These are phyloP conservation scores for Leccinum pachyderme DNA, from an alignment of 1,284 basidiomycete species.

Conservation along the genomic window DNA sequence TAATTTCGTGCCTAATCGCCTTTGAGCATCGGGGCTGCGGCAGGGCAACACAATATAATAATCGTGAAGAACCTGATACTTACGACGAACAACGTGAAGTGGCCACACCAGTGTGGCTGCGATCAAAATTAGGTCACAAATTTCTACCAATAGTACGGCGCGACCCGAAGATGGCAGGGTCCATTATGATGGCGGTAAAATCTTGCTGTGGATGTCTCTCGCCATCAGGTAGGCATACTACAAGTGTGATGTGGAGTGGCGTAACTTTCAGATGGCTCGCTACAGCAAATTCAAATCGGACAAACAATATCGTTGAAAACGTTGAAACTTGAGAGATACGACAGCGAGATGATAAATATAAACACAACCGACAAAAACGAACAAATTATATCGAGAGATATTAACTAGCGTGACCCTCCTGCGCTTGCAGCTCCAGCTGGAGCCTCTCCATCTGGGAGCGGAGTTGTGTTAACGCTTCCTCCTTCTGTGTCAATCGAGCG, in stretches of 20 bases:
- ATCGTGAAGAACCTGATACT: neutral
- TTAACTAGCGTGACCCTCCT: neutral
- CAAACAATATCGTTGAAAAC: neutral
- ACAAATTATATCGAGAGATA: neutral
- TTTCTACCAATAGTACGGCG: too few relatives aligned
- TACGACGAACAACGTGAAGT: too few relatives aligned
- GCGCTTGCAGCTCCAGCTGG: conserved; percentile 6
- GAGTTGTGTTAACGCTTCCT: conserved; percentile 21
- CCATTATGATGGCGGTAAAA: too few relatives aligned
- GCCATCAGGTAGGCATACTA: too few relatives aligned
- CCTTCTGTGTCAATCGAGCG: conserved; percentile 20
- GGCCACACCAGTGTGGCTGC: neutral
- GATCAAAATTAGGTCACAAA: neutral
- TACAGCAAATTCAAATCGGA: neutral
- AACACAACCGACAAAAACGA: neutral
- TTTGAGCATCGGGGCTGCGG: neutral
- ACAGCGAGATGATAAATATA: neutral
- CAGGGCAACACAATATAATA: neutral
- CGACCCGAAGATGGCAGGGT: too few relatives aligned
- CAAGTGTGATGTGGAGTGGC: too few relatives aligned
- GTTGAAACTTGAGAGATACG: neutral
- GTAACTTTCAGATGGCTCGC: neutral
- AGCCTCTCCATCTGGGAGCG: conserved; percentile 21
- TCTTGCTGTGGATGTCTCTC: too few relatives aligned
- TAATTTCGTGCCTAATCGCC: neutral